Conservation (phyloP, 306 rosid genomes). For the Trichosanthes truncata region DNA sequence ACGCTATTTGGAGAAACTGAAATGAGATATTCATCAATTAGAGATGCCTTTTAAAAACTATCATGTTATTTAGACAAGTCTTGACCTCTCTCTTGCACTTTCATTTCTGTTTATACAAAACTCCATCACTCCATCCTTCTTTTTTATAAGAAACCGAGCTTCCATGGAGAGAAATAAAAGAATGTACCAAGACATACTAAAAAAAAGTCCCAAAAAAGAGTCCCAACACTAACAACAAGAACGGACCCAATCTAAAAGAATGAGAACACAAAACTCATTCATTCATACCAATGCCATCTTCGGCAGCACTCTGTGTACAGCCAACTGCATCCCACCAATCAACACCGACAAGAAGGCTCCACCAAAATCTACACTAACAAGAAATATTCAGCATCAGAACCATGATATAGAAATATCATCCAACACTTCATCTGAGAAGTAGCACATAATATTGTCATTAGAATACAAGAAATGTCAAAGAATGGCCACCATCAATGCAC, state of each 20-base stretch:
- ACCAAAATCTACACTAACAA: constrained; percentile 74
- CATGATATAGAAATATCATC: background rate
- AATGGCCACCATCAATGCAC: constrained; percentile 20
- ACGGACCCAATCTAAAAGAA: background rate
- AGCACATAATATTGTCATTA: constrained; percentile 8
- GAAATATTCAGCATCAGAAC: constrained; percentile 19
- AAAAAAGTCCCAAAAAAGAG: background rate
- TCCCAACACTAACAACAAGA: background rate
- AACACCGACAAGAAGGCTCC: constrained; percentile 99
- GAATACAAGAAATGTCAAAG: constrained; percentile 2
- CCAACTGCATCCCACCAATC: constrained; percentile 99
- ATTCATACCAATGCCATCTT: constrained; percentile 88
- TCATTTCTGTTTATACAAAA: background rate
- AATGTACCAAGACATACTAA: no score
- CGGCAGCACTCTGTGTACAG: constrained; percentile 98
- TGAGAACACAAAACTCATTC: background rate
- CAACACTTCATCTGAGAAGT: background rate
- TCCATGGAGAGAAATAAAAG: background rate
- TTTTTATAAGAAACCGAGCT: background rate
- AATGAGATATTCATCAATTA: constrained; percentile 20
- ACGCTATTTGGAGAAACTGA: constrained; percentile 92
- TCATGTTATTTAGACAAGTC: background rate
- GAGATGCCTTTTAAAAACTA: background rate
- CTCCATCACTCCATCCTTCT: constrained; percentile 4
- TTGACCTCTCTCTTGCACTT: background rate